These are phyloP conservation scores for Cyclotella cryptica DNA, from an alignment of 108 stramenopile species.

Conservation along the genomic window DNA sequence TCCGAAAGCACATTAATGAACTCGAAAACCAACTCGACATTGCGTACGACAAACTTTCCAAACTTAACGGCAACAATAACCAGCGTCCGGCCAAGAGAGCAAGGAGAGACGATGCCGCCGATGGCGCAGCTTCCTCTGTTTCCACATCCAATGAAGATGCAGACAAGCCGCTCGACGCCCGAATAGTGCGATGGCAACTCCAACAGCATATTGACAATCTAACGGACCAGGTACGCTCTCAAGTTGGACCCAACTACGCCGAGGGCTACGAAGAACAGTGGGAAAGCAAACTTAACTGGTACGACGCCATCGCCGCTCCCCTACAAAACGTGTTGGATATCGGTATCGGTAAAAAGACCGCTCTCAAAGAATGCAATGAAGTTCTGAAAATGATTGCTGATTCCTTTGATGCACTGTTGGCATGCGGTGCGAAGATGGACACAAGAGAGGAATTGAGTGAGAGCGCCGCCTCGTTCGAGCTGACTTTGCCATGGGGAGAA, in stretches of 20 bases:
- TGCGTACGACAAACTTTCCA: conserved; percentile 12
- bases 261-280: conserved; percentile 26
- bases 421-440: conserved; percentile 18
- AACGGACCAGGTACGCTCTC: conserved; percentile 7
- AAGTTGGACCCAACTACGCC: background rate
- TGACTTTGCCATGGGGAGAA: conserved; percentile 22
- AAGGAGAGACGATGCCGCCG: background rate
- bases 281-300: conserved; percentile 21
- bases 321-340: conserved; percentile 13
- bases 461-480: conserved; percentile 20
- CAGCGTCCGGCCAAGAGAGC: conserved; percentile 15
- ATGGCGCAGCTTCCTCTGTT: background rate
- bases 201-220: conserved; percentile 23
- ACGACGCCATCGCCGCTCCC: conserved; percentile 7
- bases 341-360: conserved; percentile 4
- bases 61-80: conserved; percentile 4
- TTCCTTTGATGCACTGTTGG: conserved; percentile 26
- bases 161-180: background rate
- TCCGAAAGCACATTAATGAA: conserved; percentile 10
- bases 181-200: conserved; percentile 18
- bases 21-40: conserved; percentile 24
- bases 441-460: conserved; percentile 25
- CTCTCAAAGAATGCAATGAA: conserved; percentile 18
- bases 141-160: background rate
- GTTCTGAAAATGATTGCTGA: conserved; percentile 25